These are phyloP conservation scores for Penicillium sp. DNA, from an alignment of 2,329 filamentous ascomycete genomes.

Conservation along the genomic window DNA sequence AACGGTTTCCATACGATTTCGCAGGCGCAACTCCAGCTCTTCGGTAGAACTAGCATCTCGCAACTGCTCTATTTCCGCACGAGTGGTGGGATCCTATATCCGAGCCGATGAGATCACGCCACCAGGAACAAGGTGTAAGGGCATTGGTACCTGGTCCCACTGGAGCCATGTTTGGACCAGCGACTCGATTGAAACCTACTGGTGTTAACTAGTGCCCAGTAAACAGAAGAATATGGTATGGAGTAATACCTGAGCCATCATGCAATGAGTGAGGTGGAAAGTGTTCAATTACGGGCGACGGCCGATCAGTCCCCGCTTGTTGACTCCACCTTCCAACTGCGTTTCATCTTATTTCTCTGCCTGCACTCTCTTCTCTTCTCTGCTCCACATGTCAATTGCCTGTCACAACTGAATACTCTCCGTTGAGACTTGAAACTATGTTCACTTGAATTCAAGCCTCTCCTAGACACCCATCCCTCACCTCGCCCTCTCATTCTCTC, in stretches of 20 bases:
- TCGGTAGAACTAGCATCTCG: conserved; percentile 42
- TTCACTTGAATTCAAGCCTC: neutral
- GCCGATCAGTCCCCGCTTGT: conserved; percentile 21
- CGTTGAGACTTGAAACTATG: neutral
- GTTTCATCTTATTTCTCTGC: conserved; percentile 11
- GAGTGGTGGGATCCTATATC: conserved; percentile 47
- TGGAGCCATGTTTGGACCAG: conserved; percentile 55
- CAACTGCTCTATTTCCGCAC: conserved; percentile 51
- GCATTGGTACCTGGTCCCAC: conserved; percentile 46
- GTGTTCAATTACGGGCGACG: conserved; percentile 6
- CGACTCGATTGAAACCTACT: conserved; percentile 32
- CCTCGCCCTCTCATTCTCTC: neutral
- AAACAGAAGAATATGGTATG: neutral
- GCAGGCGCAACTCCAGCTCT: conserved; percentile 51
- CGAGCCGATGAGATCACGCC: conserved; percentile 16
- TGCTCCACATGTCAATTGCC: neutral
- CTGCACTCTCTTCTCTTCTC: conserved; percentile 1
- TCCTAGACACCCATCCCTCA: neutral
- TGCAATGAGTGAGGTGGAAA: conserved; percentile 13
- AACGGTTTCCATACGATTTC: conserved; percentile 37
- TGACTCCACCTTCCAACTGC: conserved; percentile 17
- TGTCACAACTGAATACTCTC: neutral
- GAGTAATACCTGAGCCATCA: conserved; percentile 23
- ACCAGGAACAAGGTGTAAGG: conserved; percentile 2
- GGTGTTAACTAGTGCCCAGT: conserved; percentile 1